Base-by-base conservation (phyloP, 306 rosid species). In the Prunus persica region DNA sequence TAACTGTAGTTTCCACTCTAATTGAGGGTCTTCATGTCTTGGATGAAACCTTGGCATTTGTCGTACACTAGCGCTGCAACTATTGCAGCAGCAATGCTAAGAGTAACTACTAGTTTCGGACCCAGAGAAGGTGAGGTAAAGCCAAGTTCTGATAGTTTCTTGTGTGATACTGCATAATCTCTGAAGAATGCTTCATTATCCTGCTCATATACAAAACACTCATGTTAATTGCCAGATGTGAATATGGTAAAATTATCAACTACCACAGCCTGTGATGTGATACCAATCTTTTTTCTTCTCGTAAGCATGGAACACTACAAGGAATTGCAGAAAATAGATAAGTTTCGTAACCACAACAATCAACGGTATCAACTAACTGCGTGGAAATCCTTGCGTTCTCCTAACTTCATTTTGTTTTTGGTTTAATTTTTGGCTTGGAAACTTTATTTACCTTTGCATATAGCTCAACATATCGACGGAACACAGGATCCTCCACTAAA, bases 71-170 rank as follows among this genome's bases (percentile, higher is more conserved):
- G 1, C 22, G 72, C 79, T 11, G 74, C 15, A 22, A 25, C 38
- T 30, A 76, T 6, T 45, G 80, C 80, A 58, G 83, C 74, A 9
- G 64, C 85, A 11, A 88, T 34, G 72, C 74, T 85, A 13, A 86
- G 20, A 43, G 58, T 58, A 41, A 74, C 77, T 34, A 65, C 78
- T 12, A 41, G 32, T 78, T 83, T 74, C 11, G 15, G 46, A 30
- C 69, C 71, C 2, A 30, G 45, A 60, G 75, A 58, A 66, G 81
- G 69, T 34, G 67, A 30, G 45, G 66, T 67, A 81, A 90, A 85
- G 79, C 98, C 97, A 7, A 95, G 77, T 82, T 90, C 93, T 34
- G 98, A 95, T 50, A 95, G 90, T 69, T 86, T 92, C 84, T 88
- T 95, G 88, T 95, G 97, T 38, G 98, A 88, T 15, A 25, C 89